Base-by-base conservation (phyloP, 371 early-diverging fungal genomes). In the Mortierella sp. region DNA sequence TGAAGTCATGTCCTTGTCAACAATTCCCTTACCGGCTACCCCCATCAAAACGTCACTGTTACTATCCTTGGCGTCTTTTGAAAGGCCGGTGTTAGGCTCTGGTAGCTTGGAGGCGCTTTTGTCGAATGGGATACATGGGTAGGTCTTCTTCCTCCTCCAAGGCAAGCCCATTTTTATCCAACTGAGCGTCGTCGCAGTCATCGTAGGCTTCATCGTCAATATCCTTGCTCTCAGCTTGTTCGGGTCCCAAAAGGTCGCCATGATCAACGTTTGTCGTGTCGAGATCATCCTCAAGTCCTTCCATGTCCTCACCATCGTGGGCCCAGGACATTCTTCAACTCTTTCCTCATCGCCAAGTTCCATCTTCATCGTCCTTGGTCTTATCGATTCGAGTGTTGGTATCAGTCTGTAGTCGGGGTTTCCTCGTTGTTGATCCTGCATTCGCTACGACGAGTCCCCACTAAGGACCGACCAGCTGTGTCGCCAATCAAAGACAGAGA, bases 151-250 rank as follows among this genome's bases (percentile, higher is more conserved):
- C 46, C 6, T 54, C 24, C 9, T 50, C 34, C 2, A 19, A 19
- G 21, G 50, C 54, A 17, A 40, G 31, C 1, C 48, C 56, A 24
- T 47, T 29, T 3, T 57, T 39, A 0, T 54, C 34, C 2, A 46
- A 22, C 14, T 37, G 45, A 14, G 41, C 48, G 12, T 56, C 61
- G 0, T 59, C 41, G 16, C 49, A 43, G 27, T 44, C 64, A 21
- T 57, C 37, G 2, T 53, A 51, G 22, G 29, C 47, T 25, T 59
- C 66, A 17, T 58, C 55, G 16, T 45, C 46, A 37, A 48, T 21
- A 17, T 31, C 51, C 27, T 59, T 41, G 22, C 31, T 10, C 1
- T 51, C 45, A 22, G 17, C 34, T 19, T 41, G 37, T 25, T 37
- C 47, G 25, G 22, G 54, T 2, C 22, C 44, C 37, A 28, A 12